Evolutionary conservation across 2,329 filamentous ascomycete genomes (phyloP), one percentile per base, ranked within the genome.

Genomic region (Aspergillus ruber): DNA sequence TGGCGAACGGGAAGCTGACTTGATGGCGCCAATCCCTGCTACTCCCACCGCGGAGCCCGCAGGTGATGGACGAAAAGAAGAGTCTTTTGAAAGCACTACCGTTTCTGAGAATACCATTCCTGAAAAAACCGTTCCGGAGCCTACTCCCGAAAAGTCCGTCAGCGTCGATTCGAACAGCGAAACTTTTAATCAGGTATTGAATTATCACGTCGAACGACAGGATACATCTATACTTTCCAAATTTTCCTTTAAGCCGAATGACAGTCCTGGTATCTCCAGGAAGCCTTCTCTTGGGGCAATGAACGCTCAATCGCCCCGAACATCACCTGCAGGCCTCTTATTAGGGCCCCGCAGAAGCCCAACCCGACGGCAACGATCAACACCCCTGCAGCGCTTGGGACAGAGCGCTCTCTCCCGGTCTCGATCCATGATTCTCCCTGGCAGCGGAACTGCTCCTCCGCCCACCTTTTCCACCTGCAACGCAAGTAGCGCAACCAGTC

Each of bases 361-460:
- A 6, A 45, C 49, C 15, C 55, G 52, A 21, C 53, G 53, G 12
- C 48, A 52, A 35, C 56, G 62, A 13, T 50, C 70, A 43, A 73
- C 70, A 0, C 68, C 71, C 6, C 54, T 74, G 41, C 67, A 73
- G 48, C 63, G 71, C 18, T 53, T 74, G 42, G 66, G 69, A 6
- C 65, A 67, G n/a, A 61, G 53, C 29, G 70, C 70, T 17, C 61
- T 69, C 42, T 63, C 53, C 52, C 68, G 58, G 44, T 71, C 65
- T 46, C 66, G 53, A 50, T 73, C 61, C 41, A 62, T 64, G 55
- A 69, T 55, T 55, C 60, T 48, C 18, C 51, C 58, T 15, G 55
- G 36, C 46, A 59, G 42, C 49, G 59, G 4, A 44, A 27, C 36
- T 39, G n/a, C 17, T 17, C 17, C 17, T 36, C 17, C 3, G 56